Evolutionary conservation across 2,329 filamentous ascomycete species (phyloP).

Genomic region (Cadophora gregata): DNA sequence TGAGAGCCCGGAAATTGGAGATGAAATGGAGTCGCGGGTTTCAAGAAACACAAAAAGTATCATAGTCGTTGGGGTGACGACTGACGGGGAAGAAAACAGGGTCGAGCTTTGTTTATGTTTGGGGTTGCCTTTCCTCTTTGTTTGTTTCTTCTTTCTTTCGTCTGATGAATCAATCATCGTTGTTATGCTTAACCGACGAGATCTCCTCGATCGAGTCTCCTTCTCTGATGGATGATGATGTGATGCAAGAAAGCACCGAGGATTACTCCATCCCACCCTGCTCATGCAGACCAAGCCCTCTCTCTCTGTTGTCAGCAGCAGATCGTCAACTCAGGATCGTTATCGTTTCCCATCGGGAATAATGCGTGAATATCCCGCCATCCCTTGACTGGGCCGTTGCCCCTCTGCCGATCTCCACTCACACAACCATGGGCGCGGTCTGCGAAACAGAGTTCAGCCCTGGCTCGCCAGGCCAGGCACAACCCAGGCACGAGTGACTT

Average conservation of each 20-base stretch:
- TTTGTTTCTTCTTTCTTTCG: background rate
- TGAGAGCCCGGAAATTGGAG: conserved; percentile 11
- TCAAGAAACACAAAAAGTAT: conserved; percentile 12
- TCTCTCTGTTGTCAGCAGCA: no score
- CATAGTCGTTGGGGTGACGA: background rate
- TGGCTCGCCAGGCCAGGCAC: no score
- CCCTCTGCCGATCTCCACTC: conserved; percentile 9
- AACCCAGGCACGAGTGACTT: conserved; percentile 7
- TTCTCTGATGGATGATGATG: background rate
- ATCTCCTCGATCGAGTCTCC: background rate
- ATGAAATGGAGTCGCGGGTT: conserved; percentile 11
- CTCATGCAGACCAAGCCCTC: conserved; percentile 3
- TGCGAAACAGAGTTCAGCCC: background rate
- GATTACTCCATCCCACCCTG: background rate
- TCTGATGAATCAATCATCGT: background rate
- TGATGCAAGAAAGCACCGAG: background rate
- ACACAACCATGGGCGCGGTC: background rate
- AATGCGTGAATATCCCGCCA: conserved; percentile 9
- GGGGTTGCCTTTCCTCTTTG: background rate
- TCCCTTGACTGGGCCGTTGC: background rate
- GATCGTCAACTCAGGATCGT: background rate
- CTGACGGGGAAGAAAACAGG: conserved; percentile 1
- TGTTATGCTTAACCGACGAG: background rate
- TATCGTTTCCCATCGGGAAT: background rate
- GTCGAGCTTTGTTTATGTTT: background rate